phyloP scores from a whole-genome alignment of 306 rosid species.

The Cucurbita pepo region DNA sequence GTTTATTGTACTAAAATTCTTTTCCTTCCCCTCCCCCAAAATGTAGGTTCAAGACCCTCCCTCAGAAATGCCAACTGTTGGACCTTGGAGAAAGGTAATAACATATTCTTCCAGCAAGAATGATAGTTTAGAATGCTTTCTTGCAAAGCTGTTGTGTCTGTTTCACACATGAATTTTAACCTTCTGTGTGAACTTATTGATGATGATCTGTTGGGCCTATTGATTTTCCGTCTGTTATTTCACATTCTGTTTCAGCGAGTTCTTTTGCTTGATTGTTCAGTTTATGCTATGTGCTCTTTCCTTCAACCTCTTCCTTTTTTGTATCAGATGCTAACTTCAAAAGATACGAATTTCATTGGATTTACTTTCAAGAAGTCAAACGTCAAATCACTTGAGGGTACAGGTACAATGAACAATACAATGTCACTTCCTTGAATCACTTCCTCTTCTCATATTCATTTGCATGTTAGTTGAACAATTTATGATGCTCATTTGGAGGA shows the following conservation, averaged over 20 bases:
- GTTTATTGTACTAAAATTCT: not conserved
- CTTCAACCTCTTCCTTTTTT: not conserved
- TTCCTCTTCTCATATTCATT: not conserved
- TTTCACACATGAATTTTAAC: not conserved
- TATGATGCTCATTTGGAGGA: not conserved
- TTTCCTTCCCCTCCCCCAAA: not conserved
- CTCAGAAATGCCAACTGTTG: slow-evolving; percentile 56
- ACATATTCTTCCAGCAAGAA: not conserved
- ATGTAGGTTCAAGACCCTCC: slow-evolving; percentile 69
- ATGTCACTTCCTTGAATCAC: not conserved
- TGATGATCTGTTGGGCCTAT: too few relatives aligned
- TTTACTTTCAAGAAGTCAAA: slow-evolving; percentile 85
- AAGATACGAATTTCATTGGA: slow-evolving; percentile 92
- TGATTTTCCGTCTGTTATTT: not conserved
- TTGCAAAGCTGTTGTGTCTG: not conserved
- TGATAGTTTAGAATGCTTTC: not conserved
- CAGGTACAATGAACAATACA: slow-evolving; percentile 33
- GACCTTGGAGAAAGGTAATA: slow-evolving; percentile 98
- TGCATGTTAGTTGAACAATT: not conserved
- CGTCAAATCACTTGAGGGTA: slow-evolving; percentile 62
- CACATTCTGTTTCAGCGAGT: not conserved
- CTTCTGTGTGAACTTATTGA: too few relatives aligned
- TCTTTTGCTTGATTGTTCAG: not conserved
- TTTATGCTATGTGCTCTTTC: not conserved
- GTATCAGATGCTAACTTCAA: slow-evolving; percentile 90